Conservation (phyloP, 78 protist genomes). For the Polysphondylium violaceum region DNA sequence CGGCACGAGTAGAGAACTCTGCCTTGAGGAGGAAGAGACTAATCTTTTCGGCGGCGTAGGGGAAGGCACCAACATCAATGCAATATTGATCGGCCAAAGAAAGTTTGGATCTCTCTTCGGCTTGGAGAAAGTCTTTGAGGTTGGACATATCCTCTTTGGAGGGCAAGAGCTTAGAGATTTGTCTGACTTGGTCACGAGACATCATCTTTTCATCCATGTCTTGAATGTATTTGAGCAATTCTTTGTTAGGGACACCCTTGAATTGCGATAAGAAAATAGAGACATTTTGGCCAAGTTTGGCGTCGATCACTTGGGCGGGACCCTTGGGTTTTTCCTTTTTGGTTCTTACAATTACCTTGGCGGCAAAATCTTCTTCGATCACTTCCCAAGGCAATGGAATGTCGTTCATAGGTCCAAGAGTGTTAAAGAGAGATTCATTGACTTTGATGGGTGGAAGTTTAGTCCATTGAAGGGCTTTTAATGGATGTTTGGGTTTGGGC, state of each 20-base stretch:
- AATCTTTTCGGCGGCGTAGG: constrained; percentile 42
- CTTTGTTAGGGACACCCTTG: constrained; percentile 1
- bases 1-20: constrained; percentile 11
- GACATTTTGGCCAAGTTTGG: constrained; percentile 58
- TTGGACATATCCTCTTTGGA: constrained; percentile 47
- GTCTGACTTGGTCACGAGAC: constrained; percentile 45
- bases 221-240: constrained; percentile 7
- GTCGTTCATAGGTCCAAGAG: constrained; percentile 44
- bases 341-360: constrained; percentile 61
- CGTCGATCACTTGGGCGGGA: constrained; percentile 45
- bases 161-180: constrained; percentile 57
- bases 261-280: constrained; percentile 58
- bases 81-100: constrained; percentile 61
- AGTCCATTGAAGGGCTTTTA: constrained; percentile 64
- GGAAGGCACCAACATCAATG: constrained; percentile 54
- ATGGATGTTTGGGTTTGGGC: constrained; percentile 70
- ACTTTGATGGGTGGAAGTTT: constrained; percentile 55
- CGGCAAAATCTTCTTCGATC: constrained; percentile 67
- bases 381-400: constrained; percentile 52
- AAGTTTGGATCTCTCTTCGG: constrained; percentile 53
- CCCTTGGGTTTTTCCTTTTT: constrained; percentile 40
- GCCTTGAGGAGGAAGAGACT: constrained; percentile 16
- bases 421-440: constrained; percentile 54
- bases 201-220: constrained; percentile 36
- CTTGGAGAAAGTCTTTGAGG: constrained; percentile 21